Conservation (phyloP, 805 yeast genomes). For the Wickerhamomyces rabaulensis region DNA sequence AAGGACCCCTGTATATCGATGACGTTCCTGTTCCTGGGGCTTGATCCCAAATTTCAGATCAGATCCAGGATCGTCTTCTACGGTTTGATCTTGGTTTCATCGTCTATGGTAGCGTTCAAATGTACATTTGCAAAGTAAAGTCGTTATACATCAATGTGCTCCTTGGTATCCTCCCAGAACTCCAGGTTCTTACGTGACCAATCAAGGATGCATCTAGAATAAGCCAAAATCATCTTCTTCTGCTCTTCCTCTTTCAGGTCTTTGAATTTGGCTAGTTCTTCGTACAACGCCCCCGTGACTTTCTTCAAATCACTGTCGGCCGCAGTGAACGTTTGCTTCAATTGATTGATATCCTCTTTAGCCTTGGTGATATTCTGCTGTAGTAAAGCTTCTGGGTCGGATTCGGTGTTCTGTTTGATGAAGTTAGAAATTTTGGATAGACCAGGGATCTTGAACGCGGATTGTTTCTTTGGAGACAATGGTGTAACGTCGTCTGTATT, state of each 20-base stretch:
- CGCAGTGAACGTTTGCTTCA: constrained; percentile 45
- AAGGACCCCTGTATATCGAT: too few species aligned
- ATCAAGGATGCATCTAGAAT: constrained; percentile 49
- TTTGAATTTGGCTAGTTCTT: constrained; percentile 42
- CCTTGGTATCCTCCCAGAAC: constrained; percentile 59
- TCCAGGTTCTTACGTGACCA: constrained; percentile 69
- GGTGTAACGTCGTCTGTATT: constrained; percentile 9
- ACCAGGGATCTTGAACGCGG: constrained; percentile 49
- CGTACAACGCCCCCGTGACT: constrained; percentile 38
- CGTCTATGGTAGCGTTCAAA: not conserved
- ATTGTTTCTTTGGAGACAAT: constrained; percentile 20
- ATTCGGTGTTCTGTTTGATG: constrained; percentile 58
- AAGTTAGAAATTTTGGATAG: constrained; percentile 45
- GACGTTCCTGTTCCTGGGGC: too few species aligned
- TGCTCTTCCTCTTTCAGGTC: constrained; percentile 45
- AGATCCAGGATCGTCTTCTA: not conserved
- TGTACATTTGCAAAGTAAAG: not conserved
- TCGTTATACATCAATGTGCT: not conserved
- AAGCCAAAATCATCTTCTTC: constrained; percentile 45
- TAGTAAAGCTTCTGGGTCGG: constrained; percentile 60
- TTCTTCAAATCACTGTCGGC: constrained; percentile 48
- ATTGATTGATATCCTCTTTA: constrained; percentile 38
- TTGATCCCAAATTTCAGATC: too few species aligned
- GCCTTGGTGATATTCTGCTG: constrained; percentile 43
- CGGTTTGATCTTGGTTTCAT: not conserved